Evolutionary conservation across 768 basidiomycete genomes (phyloP).

Genomic region (Phlegmacium glaucopus): DNA sequence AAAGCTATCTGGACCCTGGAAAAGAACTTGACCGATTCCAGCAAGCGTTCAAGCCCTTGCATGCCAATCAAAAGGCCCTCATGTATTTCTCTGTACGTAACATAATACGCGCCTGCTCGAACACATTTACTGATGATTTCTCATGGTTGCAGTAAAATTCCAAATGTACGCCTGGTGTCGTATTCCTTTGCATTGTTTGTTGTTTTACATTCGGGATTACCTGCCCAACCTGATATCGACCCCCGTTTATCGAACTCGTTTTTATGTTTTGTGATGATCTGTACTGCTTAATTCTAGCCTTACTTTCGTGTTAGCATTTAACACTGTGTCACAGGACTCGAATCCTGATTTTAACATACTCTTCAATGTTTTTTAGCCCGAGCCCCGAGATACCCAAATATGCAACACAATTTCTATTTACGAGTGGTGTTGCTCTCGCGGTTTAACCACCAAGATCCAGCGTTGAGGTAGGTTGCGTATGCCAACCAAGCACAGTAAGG

Average conservation of each 20-base stretch:
- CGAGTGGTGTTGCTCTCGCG: constrained; percentile 9
- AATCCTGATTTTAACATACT: no score
- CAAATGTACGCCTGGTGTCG: no score
- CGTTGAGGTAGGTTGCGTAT: constrained; percentile 68
- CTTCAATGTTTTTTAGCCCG: no score
- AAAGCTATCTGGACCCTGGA: constrained; percentile 31
- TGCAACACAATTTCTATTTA: constrained; percentile 3
- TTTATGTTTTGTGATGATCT: no score
- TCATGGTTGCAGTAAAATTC: no score
- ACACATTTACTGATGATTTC: not conserved
- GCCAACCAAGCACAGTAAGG: constrained; percentile 68
- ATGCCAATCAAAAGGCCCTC: constrained; percentile 26
- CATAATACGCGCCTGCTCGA: not conserved
- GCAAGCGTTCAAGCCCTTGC: constrained; percentile 44
- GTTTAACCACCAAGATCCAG: constrained; percentile 60
- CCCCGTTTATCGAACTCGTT: no score
- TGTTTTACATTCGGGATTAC: no score
- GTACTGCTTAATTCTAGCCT: no score
- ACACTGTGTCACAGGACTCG: no score
- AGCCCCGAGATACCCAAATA: not conserved
- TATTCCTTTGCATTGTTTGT: no score
- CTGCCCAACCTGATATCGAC: no score
- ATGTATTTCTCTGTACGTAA: constrained; percentile 40
- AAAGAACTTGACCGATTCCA: constrained; percentile 43
- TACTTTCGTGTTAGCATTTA: no score